Evolutionary conservation across 306 rosid genomes (phyloP).

Genomic region (Malus sylvestris): DNA sequence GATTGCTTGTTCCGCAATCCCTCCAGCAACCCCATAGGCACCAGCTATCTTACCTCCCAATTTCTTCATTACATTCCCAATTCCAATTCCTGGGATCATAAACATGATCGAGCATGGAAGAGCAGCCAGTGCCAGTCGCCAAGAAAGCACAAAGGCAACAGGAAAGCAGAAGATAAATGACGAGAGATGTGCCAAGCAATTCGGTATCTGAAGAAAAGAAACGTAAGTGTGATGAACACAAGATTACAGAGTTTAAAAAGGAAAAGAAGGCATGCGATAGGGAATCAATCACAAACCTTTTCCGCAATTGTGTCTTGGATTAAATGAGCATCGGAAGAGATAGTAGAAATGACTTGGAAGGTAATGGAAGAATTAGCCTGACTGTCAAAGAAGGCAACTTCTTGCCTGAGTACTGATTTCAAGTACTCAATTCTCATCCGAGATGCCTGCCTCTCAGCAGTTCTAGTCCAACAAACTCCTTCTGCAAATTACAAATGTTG

Average conservation of each 20-base stretch:
- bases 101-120: constrained; percentile 62
- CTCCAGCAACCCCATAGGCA: constrained; percentile 61
- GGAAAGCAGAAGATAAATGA: constrained; percentile 46
- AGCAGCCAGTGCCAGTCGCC: constrained; percentile 67
- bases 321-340: constrained; percentile 66
- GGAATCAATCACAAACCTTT: constrained; percentile 35
- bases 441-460: constrained; percentile 72
- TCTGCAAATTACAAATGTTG: constrained; percentile 29
- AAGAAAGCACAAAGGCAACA: constrained; percentile 51
- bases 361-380: constrained; percentile 47
- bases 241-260: background rate
- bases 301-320: constrained; percentile 66
- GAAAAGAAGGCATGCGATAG: background rate
- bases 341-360: constrained; percentile 58
- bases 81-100: constrained; percentile 58
- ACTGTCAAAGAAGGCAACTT: constrained; percentile 63
- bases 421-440: constrained; percentile 60
- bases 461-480: constrained; percentile 79
- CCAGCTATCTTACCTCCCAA: constrained; percentile 39
- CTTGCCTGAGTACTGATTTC: constrained; percentile 60
- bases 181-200: constrained; percentile 46
- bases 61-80: constrained; percentile 49
- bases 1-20: constrained; percentile 75
- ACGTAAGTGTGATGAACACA: background rate
- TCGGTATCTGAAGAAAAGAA: constrained; percentile 40